A percentile compares a stretch with the other conserved stretches of the same genome.
These are phyloP conservation scores for Ensete glaucum DNA, from an alignment of 176 grass and related monocot genomes.

Conservation along the genomic window DNA sequence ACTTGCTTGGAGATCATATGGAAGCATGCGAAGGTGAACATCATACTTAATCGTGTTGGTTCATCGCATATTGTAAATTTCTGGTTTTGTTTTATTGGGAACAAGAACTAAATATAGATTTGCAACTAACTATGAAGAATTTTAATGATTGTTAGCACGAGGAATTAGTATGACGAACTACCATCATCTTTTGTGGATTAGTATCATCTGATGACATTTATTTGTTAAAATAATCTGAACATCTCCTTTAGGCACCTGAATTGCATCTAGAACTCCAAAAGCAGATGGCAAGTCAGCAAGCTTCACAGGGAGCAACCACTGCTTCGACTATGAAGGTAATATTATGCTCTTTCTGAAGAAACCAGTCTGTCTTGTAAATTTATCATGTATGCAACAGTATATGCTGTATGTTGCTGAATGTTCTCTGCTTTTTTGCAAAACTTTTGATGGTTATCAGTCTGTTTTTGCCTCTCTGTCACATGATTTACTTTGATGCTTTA, in stretches of 20 bases:
- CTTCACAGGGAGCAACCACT: slow-evolving; percentile 32
- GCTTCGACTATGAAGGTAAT: slow-evolving; percentile 48
- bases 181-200: not conserved
- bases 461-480: not conserved
- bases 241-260: slow-evolving; percentile 47
- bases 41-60: not conserved
- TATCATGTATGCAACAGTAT: not conserved
- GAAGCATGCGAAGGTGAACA: not conserved
- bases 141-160: not conserved
- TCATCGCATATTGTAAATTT: too few relatives aligned
- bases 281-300: slow-evolving; percentile 48
- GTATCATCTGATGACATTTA: not conserved
- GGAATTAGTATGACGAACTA: not conserved
- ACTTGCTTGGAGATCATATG: too few relatives aligned
- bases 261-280: slow-evolving; percentile 59
- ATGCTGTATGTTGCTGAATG: not conserved
- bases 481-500: not conserved
- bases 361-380: not conserved
- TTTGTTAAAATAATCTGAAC: not conserved
- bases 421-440: not conserved
- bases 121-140: not conserved
- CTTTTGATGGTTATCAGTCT: not conserved
- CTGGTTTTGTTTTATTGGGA: not conserved
- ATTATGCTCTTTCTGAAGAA: not conserved
- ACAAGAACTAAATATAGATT: not conserved